Conservation (phyloP, 805 yeast genomes). For the Candida sphagnicola region DNA sequence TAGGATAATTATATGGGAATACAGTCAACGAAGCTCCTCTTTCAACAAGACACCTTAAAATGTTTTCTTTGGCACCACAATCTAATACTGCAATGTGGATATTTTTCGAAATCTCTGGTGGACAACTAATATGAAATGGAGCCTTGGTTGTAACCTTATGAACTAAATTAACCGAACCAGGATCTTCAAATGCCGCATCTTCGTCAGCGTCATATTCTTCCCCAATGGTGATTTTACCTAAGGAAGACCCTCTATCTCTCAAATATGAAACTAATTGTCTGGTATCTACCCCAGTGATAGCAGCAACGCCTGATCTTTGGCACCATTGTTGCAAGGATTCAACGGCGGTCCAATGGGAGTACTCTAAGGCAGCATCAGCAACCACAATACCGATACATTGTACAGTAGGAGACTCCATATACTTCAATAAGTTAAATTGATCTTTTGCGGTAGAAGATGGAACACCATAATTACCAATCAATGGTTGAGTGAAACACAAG, state of each 20-base stretch:
- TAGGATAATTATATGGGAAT: slow-evolving; percentile 92
- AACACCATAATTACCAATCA: slow-evolving; percentile 97
- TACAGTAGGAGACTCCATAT: slow-evolving; percentile 85
- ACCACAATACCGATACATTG: slow-evolving; percentile 97
- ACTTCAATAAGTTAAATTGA: slow-evolving; percentile 78
- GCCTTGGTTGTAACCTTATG: slow-evolving; percentile 92
- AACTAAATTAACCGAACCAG: slow-evolving; percentile 85
- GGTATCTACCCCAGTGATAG: slow-evolving; percentile 96
- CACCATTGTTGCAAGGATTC: slow-evolving; percentile 96
- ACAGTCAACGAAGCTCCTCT: slow-evolving; percentile 97
- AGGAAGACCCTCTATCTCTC: slow-evolving; percentile 94
- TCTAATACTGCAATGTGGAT: slow-evolving; percentile 88
- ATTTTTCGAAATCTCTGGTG: slow-evolving; percentile 49
- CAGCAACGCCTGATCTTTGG: slow-evolving; percentile 89
- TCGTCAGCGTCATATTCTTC: slow-evolving; percentile 90
- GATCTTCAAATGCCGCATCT: slow-evolving; percentile 87
- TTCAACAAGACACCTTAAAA: slow-evolving; percentile 85
- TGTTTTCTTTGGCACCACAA: slow-evolving; percentile 98
- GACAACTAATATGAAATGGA: slow-evolving; percentile 83
- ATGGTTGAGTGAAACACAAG: slow-evolving; percentile 92
- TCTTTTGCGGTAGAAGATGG: slow-evolving; percentile 82
- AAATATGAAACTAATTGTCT: slow-evolving; percentile 88
- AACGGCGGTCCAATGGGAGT: slow-evolving; percentile 99
- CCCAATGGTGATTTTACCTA: slow-evolving; percentile 86
- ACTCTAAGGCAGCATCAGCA: slow-evolving; percentile 89